phyloP scores from a whole-genome alignment of 345 rosid species.

The Pugionium dolabratum region DNA sequence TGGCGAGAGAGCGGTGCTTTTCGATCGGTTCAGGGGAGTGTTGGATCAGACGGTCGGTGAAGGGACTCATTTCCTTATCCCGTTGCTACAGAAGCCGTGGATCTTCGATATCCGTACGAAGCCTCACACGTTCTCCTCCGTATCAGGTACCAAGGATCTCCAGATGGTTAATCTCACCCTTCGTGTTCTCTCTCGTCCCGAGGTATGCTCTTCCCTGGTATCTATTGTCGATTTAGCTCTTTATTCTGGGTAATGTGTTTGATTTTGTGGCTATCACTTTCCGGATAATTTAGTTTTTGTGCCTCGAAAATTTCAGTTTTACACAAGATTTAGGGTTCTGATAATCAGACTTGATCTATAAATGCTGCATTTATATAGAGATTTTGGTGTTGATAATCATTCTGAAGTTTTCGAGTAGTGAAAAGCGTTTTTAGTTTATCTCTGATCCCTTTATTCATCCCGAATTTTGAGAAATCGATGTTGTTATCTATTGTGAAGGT shows the following conservation, averaged over 20 bases:
- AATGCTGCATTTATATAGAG: not conserved
- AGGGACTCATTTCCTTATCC: constrained; percentile 90
- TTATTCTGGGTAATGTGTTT: not conserved
- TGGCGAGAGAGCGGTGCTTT: constrained; percentile 87
- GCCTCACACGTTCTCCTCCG: constrained; percentile 94
- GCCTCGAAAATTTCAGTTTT: not conserved
- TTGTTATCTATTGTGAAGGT: constrained; percentile 43
- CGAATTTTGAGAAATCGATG: not conserved
- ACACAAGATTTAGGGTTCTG: constrained; percentile 19
- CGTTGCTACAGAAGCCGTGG: constrained; percentile 84
- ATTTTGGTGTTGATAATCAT: constrained; percentile 1
- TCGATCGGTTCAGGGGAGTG: constrained; percentile 91
- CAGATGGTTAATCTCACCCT: constrained; percentile 99
- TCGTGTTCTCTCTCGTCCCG: constrained; percentile 90
- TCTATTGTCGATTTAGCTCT: not conserved
- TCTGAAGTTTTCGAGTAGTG: not conserved
- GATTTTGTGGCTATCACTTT: not conserved
- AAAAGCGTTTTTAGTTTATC: not conserved
- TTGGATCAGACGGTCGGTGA: constrained; percentile 77
- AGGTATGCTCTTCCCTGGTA: constrained; percentile 42
- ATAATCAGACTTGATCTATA: not conserved
- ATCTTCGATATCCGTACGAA: constrained; percentile 81
- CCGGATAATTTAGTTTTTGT: not conserved
- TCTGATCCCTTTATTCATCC: not conserved
- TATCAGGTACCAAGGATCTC: constrained; percentile 96